Evolutionary conservation across 2,329 filamentous ascomycete genomes (phyloP).

Genomic region (Curvularia lunata): DNA sequence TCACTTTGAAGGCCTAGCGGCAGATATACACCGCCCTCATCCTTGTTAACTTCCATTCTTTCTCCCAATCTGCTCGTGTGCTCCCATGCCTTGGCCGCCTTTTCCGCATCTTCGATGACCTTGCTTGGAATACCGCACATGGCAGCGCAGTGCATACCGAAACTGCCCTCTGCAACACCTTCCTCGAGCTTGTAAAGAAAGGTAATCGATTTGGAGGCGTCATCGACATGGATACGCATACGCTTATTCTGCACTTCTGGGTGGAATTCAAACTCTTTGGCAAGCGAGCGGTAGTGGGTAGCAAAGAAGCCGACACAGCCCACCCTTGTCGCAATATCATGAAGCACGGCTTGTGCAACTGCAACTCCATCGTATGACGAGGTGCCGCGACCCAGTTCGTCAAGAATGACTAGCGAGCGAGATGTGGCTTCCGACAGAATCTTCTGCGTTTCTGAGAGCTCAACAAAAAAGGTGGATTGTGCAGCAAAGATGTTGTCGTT

Average conservation of each 20-base stretch:
- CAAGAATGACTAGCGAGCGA: conserved; percentile 92
- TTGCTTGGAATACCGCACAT: conserved; percentile 93
- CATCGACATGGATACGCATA: conserved; percentile 95
- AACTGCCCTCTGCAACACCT: conserved; percentile 93
- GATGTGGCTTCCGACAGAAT: conserved; percentile 93
- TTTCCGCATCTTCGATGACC: conserved; percentile 85
- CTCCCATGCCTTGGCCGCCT: conserved; percentile 90
- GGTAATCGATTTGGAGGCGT: conserved; percentile 82
- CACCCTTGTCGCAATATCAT: conserved; percentile 91
- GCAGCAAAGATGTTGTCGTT: conserved; percentile 99
- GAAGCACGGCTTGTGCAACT: conserved; percentile 95
- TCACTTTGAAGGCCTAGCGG: conserved; percentile 88
- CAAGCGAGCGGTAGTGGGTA: conserved; percentile 94
- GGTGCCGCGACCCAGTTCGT: conserved; percentile 93
- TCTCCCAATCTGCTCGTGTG: conserved; percentile 91
- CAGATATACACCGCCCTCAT: conserved; percentile 77
- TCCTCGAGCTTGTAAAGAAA: conserved; percentile 95
- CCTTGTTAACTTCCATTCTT: conserved; percentile 75
- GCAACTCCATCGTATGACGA: conserved; percentile 96
- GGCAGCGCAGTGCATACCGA: conserved; percentile 97
- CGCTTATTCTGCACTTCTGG: conserved; percentile 85
- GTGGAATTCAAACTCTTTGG: conserved; percentile 86
- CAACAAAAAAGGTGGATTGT: conserved; percentile 97
- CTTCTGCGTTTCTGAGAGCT: conserved; percentile 97
- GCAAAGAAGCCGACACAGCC: conserved; percentile 96